Evolutionary conservation across 192 early-diverging fungal species (phyloP).

Genomic region (Oehlia diaphana): DNA sequence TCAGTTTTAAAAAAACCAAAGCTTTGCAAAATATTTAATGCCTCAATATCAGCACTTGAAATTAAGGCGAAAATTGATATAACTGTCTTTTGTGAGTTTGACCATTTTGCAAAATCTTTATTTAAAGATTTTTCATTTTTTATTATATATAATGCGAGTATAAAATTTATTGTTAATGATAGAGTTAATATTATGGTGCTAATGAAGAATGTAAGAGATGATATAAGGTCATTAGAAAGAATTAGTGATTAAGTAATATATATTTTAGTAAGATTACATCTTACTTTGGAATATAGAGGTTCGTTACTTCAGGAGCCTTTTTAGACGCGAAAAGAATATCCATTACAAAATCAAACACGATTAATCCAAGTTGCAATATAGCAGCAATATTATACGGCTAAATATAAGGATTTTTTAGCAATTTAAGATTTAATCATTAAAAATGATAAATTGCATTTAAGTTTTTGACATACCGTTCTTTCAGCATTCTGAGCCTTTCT

Average conservation of each 20-base stretch:
- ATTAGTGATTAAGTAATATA: too few relatives aligned
- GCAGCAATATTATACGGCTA: background rate
- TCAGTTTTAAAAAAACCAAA: background rate
- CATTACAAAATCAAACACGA: background rate
- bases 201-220: background rate
- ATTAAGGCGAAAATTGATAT: background rate
- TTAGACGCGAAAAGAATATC: background rate
- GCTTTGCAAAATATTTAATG: background rate
- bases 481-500: too few relatives aligned
- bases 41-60: slow-evolving; percentile 3
- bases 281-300: slow-evolving; percentile 3
- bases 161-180: background rate
- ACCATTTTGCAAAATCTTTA: background rate
- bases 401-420: background rate
- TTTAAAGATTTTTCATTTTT: background rate
- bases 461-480: too few relatives aligned
- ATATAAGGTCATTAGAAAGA: too few relatives aligned
- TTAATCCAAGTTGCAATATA: slow-evolving; percentile 1
- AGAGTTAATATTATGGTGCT: background rate
- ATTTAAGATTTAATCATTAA: background rate
- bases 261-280: too few relatives aligned
- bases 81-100: background rate
- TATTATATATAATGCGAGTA: background rate
- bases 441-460: background rate
- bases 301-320: background rate